These are phyloP conservation scores for Gleditsia sinensis DNA, from an alignment of 306 rosid genomes.

Conservation along the genomic window DNA sequence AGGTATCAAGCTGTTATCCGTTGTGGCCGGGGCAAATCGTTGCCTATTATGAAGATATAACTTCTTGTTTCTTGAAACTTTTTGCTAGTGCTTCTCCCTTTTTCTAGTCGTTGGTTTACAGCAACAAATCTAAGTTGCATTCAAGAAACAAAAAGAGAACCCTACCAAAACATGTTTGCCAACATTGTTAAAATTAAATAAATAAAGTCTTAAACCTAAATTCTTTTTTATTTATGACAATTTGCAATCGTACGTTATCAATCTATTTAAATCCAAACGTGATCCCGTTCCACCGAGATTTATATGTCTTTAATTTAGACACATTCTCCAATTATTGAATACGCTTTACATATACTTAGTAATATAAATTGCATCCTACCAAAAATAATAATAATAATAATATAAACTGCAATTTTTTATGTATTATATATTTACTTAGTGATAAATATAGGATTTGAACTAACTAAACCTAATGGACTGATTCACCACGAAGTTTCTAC, in stretches of 20 bases:
- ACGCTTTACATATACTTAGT: too few species aligned
- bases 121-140: not conserved
- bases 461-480: too few species aligned
- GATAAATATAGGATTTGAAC: not conserved
- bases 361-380: too few species aligned
- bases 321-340: not conserved
- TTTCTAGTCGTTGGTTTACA: not conserved
- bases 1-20: constrained; percentile 31
- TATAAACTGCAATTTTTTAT: too few species aligned
- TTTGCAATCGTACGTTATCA: not conserved
- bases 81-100: not conserved
- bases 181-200: not conserved
- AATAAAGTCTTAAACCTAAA: not conserved
- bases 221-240: not conserved
- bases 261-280: not conserved
- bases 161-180: not conserved
- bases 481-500: too few species aligned
- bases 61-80: not conserved
- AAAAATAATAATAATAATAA: too few species aligned
- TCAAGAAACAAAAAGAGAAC: not conserved
- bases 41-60: not conserved
- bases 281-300: not conserved
- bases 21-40: constrained; percentile 29
- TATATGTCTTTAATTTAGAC: not conserved
- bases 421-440: too few species aligned